These are phyloP conservation scores for Entomortierella chlamydospora DNA, from an alignment of 192 early-diverging fungal species.

Conservation along the genomic window DNA sequence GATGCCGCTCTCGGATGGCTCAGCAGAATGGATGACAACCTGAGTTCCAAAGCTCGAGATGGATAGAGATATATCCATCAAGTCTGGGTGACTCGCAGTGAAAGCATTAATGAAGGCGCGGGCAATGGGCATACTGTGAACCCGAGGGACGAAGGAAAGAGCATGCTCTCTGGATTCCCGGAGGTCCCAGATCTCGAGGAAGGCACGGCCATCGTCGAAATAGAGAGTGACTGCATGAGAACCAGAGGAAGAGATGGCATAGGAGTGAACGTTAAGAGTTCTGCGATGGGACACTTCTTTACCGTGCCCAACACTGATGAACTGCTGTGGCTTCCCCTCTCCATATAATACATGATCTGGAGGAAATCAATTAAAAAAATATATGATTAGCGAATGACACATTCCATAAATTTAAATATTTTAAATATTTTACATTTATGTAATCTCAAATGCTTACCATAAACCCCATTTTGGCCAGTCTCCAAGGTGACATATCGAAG, in stretches of 20 bases:
- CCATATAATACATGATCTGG: constrained; percentile 31
- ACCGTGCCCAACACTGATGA: constrained; percentile 14
- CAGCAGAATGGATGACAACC: constrained; percentile 7
- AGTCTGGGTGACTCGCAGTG: constrained; percentile 3
- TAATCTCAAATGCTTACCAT: background rate
- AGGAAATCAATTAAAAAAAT: background rate
- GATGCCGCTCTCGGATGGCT: constrained; percentile 9
- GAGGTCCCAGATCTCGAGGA: constrained; percentile 23
- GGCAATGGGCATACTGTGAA: constrained; percentile 7
- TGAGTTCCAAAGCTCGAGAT: constrained; percentile 10
- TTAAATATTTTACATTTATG: background rate
- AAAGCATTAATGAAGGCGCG: background rate
- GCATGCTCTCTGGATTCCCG: constrained; percentile 1
- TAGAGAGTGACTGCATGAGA: constrained; percentile 24
- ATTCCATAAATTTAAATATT: background rate
- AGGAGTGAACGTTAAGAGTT: constrained; percentile 9
- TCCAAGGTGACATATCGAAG: constrained; percentile 7
- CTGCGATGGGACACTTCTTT: background rate
- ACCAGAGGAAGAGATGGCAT: constrained; percentile 8
- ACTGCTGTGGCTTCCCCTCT: constrained; percentile 21
- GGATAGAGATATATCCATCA: constrained; percentile 15
- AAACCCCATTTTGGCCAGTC: constrained; percentile 6
- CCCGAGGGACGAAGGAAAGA: background rate
- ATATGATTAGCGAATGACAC: background rate
- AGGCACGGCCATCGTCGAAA: constrained; percentile 5